phyloP scores from a whole-genome alignment of 371 early-diverging fungal species.

The Rhizopus arrhizus region DNA sequence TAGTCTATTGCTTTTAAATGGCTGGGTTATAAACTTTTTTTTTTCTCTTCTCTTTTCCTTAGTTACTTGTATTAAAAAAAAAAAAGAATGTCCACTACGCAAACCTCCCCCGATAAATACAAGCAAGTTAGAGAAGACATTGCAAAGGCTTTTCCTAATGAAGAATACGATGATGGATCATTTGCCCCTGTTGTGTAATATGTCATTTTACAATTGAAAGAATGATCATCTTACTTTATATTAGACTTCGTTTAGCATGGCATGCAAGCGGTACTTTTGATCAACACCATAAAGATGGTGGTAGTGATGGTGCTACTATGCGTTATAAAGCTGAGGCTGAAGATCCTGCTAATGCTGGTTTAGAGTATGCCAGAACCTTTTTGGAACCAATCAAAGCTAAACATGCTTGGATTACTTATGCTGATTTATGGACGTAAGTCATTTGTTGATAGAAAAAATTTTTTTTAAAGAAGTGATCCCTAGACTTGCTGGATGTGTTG shows the following conservation, averaged over 20 bases:
- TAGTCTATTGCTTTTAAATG: not conserved
- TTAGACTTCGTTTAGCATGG: slow-evolving; percentile 79
- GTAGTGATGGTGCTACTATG: slow-evolving; percentile 86
- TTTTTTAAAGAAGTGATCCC: slow-evolving; percentile 45
- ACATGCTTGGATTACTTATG: slow-evolving; percentile 72
- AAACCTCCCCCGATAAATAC: slow-evolving; percentile 52
- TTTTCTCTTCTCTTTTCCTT: slow-evolving; percentile 12
- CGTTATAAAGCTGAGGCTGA: slow-evolving; percentile 64
- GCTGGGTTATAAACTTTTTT: slow-evolving; percentile 10
- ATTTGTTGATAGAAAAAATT: slow-evolving; percentile 25
- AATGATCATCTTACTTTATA: not conserved
- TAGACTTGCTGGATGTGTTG: slow-evolving; percentile 80
- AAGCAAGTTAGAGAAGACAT: slow-evolving; percentile 60
- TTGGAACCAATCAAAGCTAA: slow-evolving; percentile 79
- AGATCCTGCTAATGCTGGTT: slow-evolving; percentile 82
- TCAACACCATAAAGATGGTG: slow-evolving; percentile 70
- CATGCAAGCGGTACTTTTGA: slow-evolving; percentile 85
- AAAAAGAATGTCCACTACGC: slow-evolving; percentile 41
- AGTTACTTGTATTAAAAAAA: slow-evolving; percentile 27
- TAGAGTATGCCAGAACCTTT: slow-evolving; percentile 69
- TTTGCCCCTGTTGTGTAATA: slow-evolving; percentile 76
- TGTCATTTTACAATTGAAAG: not conserved
- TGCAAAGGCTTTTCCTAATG: slow-evolving; percentile 58
- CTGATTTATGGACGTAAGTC: slow-evolving; percentile 83
- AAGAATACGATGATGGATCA: slow-evolving; percentile 83